Evolutionary conservation across 371 early-diverging fungal genomes (phyloP).

Genomic region (Chytridium lagenaria): DNA sequence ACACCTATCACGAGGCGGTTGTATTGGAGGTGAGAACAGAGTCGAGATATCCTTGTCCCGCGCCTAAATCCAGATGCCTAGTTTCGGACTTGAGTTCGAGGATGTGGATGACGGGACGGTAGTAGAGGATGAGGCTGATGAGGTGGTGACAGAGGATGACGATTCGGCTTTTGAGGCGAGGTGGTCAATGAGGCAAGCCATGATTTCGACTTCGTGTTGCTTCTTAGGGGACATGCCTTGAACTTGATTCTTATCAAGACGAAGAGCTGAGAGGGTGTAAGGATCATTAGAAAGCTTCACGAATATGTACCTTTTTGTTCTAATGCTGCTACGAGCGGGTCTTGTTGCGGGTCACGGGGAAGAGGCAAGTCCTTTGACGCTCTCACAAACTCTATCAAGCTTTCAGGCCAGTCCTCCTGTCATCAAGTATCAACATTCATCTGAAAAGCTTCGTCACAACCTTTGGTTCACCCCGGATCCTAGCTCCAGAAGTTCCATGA

Average conservation of each 20-base stretch:
- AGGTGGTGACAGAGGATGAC: constrained; percentile 24
- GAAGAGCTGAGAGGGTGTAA: neutral
- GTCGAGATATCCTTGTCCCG: constrained; percentile 77
- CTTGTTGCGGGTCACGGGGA: constrained; percentile 25
- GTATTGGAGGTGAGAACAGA: constrained; percentile 73
- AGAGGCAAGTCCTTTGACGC: constrained; percentile 23
- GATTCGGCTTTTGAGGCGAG: constrained; percentile 24
- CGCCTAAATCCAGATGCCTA: constrained; percentile 48
- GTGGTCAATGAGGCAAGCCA: constrained; percentile 52
- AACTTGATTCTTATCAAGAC: constrained; percentile 31
- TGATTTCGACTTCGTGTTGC: constrained; percentile 70
- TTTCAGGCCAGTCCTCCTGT: constrained; percentile 40
- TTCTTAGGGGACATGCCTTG: constrained; percentile 83
- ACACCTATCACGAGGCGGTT: constrained; percentile 78
- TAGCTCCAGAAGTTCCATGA: constrained; percentile 39
- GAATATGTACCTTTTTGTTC: neutral
- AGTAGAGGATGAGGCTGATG: too few species aligned
- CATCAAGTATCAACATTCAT: neutral
- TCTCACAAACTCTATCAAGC: constrained; percentile 38
- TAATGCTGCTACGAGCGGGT: neutral
- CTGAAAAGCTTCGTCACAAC: neutral
- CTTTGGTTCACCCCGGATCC: constrained; percentile 33
- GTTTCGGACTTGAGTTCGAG: neutral
- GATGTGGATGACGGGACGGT: too few species aligned
- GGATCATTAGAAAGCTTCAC: neutral